Evolutionary conservation across 2,329 filamentous ascomycete genomes (phyloP).

Genomic region (Harringtonia lauricola): DNA sequence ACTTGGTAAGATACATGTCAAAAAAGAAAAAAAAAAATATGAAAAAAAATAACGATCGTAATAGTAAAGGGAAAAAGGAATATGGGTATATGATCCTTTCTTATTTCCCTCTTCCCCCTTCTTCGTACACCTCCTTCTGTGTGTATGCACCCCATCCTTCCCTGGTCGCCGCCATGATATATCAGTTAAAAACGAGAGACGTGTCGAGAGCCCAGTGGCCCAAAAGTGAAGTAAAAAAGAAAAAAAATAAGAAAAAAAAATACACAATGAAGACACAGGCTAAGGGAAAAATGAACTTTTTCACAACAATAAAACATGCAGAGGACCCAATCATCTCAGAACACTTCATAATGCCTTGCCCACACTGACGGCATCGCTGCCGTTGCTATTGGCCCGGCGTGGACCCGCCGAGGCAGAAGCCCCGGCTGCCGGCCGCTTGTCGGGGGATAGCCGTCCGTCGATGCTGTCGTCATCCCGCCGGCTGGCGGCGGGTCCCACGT

Average conservation of each 20-base stretch:
- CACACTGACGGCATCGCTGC: constrained; percentile 8
- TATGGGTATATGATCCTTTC: too few relatives aligned
- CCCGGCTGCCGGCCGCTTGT: constrained; percentile 12
- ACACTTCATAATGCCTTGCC: constrained; percentile 12
- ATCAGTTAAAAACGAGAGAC: neutral
- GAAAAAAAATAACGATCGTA: neutral
- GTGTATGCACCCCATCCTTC: too few relatives aligned
- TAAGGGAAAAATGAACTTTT: neutral
- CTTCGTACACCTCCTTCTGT: too few relatives aligned
- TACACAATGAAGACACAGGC: neutral
- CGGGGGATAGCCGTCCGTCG: constrained; percentile 6
- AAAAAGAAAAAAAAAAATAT: neutral
- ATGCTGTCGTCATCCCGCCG: constrained; percentile 17
- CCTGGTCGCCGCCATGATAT: too few relatives aligned
- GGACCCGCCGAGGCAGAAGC: too few relatives aligned
- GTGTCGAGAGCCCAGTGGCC: neutral
- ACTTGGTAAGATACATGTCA: neutral
- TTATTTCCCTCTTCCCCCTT: too few relatives aligned
- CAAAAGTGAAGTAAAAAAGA: neutral
- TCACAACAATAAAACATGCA: too few relatives aligned
- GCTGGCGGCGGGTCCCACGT: constrained; percentile 31
- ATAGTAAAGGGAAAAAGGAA: too few relatives aligned
- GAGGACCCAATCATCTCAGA: too few relatives aligned
- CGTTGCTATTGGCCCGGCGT: constrained; percentile 10
- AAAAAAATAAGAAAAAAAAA: constrained; percentile 1